Evolutionary conservation across 352 stramenopile species (phyloP).

Genomic region (Globisporangium rhizosaccharum): DNA sequence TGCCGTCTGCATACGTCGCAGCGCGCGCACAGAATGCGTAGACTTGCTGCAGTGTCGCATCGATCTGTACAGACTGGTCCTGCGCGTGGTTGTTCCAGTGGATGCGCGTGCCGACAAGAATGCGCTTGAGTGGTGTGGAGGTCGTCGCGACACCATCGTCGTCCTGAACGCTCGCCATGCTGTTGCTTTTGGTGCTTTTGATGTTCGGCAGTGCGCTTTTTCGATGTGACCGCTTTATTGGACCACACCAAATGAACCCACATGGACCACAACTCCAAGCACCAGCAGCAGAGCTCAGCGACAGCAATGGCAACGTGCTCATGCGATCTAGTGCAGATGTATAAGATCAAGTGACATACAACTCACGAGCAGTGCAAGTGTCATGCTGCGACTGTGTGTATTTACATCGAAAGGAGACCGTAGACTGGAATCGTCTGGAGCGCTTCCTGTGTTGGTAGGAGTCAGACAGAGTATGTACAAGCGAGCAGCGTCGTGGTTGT

Average conservation of each 20-base stretch:
- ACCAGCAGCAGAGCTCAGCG: no score
- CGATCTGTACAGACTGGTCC: constrained; percentile 32
- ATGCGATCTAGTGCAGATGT: no score
- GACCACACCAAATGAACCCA: no score
- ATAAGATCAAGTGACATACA: no score
- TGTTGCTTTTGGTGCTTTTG: no score
- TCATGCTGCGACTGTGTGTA: neutral
- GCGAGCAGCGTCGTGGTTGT: no score
- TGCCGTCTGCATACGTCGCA: constrained; percentile 36
- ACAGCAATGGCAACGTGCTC: no score
- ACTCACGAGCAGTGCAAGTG: neutral
- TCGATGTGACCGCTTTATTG: no score
- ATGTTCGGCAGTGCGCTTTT: no score
- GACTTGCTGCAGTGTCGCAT: constrained; percentile 40
- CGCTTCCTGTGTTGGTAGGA: constrained; percentile 21
- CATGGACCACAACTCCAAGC: no score
- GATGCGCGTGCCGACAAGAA: constrained; percentile 51
- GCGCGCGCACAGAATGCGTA: constrained; percentile 43
- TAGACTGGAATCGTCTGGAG: constrained; percentile 46
- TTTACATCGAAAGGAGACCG: constrained; percentile 43
- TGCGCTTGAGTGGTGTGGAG: neutral
- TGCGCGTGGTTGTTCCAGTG: constrained; percentile 70
- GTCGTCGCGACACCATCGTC: neutral
- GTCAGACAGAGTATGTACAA: neutral
- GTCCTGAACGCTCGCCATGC: neutral